phyloP scores from a whole-genome alignment of 2,329 filamentous ascomycete genomes.

The Didymella exigua region DNA sequence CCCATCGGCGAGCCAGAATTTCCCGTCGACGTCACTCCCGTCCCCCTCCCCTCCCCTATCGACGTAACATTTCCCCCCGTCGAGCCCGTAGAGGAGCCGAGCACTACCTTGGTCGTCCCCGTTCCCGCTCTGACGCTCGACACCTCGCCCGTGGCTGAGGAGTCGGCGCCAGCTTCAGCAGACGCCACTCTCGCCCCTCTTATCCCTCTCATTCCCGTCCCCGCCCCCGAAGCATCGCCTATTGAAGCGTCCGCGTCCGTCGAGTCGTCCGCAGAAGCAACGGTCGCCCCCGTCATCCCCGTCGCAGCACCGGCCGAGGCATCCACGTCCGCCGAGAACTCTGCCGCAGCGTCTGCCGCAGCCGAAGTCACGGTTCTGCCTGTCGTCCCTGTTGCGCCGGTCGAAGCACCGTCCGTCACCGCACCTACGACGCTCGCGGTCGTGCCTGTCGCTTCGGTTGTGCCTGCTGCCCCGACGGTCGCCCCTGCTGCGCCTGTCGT shows the following conservation, averaged over 20 bases:
- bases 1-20: no score
- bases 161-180: not conserved
- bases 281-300: not conserved
- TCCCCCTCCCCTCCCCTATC: not conserved
- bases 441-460: not conserved
- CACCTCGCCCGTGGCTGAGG: not conserved
- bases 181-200: not conserved
- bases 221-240: not conserved
- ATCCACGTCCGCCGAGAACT: not conserved
- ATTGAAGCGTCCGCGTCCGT: not conserved
- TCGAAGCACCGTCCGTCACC: not conserved
- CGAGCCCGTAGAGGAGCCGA: not conserved
- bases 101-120: not conserved
- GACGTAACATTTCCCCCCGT: not conserved
- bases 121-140: constrained; percentile 6
- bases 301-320: not conserved
- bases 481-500: not conserved
- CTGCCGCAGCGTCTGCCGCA: not conserved
- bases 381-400: not conserved
- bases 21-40: not conserved
- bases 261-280: not conserved
- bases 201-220: not conserved
- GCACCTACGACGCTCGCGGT: not conserved
- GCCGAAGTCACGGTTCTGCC: not conserved
- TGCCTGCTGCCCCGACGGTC: not conserved